Evolutionary conservation across 805 yeast species (phyloP).

Genomic region (Saccharomycopsis fibuligera): DNA sequence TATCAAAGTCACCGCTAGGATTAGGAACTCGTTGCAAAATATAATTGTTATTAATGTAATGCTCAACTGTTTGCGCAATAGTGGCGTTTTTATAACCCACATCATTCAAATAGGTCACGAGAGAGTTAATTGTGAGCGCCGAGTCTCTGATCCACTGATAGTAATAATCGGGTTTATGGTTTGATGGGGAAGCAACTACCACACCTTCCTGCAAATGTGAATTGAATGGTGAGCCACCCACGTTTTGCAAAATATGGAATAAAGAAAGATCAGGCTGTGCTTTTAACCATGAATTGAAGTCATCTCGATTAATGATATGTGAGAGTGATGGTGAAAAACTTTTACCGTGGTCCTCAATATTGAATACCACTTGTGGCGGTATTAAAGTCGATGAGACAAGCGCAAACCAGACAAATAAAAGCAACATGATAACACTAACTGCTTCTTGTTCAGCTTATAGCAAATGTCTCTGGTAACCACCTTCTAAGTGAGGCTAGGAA

Average conservation of each 20-base stretch:
- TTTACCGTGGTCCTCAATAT: no score
- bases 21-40: conserved; percentile 61
- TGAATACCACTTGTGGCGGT: no score
- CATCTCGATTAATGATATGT: conserved; percentile 14
- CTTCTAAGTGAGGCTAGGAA: no score
- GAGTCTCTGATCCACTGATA: conserved; percentile 91
- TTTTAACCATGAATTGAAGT: conserved; percentile 40
- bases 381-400: no score
- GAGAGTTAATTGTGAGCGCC: conserved; percentile 67
- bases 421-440: no score
- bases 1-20: conserved; percentile 55
- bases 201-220: conserved; percentile 53
- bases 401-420: no score
- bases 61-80: conserved; percentile 38
- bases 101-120: conserved; percentile 52
- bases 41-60: conserved; percentile 55
- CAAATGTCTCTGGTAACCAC: no score
- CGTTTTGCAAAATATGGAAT: conserved; percentile 38
- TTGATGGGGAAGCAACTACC: conserved; percentile 82
- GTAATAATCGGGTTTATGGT: conserved; percentile 64
- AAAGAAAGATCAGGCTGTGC: conserved; percentile 38
- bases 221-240: conserved; percentile 36
- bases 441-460: no score
- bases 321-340: conserved; percentile 2
- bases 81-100: conserved; percentile 25